Conservation (phyloP, 73 alveolate species). For the Stentor coeruleus region DNA sequence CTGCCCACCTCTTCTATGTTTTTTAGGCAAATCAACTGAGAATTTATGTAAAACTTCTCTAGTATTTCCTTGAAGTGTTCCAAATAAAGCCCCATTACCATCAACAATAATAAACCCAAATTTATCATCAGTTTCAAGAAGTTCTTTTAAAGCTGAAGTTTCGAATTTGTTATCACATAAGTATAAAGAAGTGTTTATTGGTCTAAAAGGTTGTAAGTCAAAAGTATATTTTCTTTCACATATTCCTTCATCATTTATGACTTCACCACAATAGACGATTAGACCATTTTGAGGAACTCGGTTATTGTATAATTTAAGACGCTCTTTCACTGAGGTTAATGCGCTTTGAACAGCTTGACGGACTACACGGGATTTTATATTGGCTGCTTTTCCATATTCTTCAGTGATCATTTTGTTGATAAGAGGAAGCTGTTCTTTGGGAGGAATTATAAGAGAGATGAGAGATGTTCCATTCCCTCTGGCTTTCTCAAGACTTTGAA, state of each 20-base stretch:
- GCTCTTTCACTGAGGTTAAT: conserved; percentile 70
- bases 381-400: conserved; percentile 83
- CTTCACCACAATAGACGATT: conserved; percentile 93
- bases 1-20: conserved; percentile 98
- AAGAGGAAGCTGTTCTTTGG: conserved; percentile 78
- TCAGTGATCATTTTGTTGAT: conserved; percentile 67
- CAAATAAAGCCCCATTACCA: conserved; percentile 97
- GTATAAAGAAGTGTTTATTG: conserved; percentile 91
- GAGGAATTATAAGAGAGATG: conserved; percentile 83
- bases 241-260: conserved; percentile 87
- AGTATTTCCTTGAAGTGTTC: conserved; percentile 96
- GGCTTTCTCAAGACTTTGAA: conserved; percentile 74
- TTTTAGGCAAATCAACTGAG: conserved; percentile 92
- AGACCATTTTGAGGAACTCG: conserved; percentile 98
- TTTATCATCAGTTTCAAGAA: conserved; percentile 66
- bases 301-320: conserved; percentile 74
- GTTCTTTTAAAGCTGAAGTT: conserved; percentile 74
- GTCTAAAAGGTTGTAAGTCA: conserved; percentile 97
- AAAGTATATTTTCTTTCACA: conserved; percentile 88
- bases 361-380: conserved; percentile 85
- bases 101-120: conserved; percentile 98
- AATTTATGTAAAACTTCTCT: conserved; percentile 73
- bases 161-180: conserved; percentile 92
- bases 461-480: conserved; percentile 92
- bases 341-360: conserved; percentile 77